phyloP scores from a whole-genome alignment of 768 basidiomycete genomes.

The Saitozyma podzolica region DNA sequence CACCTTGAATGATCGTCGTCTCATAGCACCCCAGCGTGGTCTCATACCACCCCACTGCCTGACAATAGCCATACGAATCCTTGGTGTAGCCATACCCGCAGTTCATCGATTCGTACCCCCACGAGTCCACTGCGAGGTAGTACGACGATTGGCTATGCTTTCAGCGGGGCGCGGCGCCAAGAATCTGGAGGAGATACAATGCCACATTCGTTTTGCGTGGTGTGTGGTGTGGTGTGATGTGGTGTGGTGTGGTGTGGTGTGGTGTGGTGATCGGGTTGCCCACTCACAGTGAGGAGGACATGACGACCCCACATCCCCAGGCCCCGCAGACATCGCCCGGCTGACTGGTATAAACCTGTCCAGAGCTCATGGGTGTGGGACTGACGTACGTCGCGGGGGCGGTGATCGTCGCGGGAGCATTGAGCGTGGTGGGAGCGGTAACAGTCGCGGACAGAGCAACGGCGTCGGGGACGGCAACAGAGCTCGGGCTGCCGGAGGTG shows the following conservation, averaged over 20 bases:
- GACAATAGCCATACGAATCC: constrained; percentile 18
- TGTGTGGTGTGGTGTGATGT: too few species aligned
- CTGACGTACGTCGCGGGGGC: constrained; percentile 14
- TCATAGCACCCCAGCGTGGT: constrained; percentile 31
- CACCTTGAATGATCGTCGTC: constrained; percentile 36
- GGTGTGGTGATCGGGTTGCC: too few species aligned
- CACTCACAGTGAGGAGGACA: constrained; percentile 15
- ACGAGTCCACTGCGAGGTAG: constrained; percentile 21
- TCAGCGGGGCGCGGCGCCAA: neutral
- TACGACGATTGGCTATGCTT: constrained; percentile 19
- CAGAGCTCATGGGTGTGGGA: constrained; percentile 17
- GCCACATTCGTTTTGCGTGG: too few species aligned
- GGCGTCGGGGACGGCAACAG: constrained; percentile 1
- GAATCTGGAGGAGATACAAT: neutral
- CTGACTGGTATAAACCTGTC: constrained; percentile 8
- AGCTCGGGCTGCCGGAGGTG: neutral
- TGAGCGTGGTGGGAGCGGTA: neutral
- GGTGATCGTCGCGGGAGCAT: constrained; percentile 1
- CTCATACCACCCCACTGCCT: constrained; percentile 23
- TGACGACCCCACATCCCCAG: constrained; percentile 34
- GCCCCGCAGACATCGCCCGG: constrained; percentile 23
- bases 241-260: too few species aligned
- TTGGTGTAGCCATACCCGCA: constrained; percentile 30
- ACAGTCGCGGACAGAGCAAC: neutral
- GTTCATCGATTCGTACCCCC: constrained; percentile 27